A percentile compares a stretch with the other conserved stretches of the same genome.
phyloP scores from a whole-genome alignment of 2,329 filamentous ascomycete species.

The Curvularia verruculosa region DNA sequence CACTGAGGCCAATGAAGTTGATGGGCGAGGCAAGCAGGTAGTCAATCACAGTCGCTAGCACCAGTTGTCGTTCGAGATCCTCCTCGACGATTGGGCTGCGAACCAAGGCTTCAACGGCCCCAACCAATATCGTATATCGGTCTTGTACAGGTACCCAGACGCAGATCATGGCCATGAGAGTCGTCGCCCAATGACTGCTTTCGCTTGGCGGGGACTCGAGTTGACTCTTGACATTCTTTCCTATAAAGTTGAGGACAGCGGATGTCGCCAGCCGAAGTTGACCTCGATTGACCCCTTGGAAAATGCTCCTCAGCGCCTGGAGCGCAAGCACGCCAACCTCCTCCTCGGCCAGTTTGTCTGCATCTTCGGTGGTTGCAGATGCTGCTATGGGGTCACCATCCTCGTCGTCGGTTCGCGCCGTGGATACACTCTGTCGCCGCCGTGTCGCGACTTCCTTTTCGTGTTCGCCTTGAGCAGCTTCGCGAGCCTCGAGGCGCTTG shows the following conservation, averaged over 20 bases:
- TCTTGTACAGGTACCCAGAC: conserved; percentile 94
- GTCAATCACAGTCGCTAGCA: conserved; percentile 77
- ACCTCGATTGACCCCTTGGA: conserved; percentile 77
- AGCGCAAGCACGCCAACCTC: conserved; percentile 84
- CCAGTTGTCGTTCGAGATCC: conserved; percentile 73
- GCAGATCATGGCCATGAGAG: conserved; percentile 78
- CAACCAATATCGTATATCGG: conserved; percentile 86
- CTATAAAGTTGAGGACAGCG: conserved; percentile 76
- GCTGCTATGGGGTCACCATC: conserved; percentile 69
- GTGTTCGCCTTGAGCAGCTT: conserved; percentile 70
- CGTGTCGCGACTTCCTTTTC: conserved; percentile 68
- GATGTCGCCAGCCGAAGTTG: conserved; percentile 81
- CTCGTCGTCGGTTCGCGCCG: conserved; percentile 73
- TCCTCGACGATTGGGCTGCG: conserved; percentile 72
- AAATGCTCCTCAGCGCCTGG: conserved; percentile 85
- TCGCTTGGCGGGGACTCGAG: conserved; percentile 52
- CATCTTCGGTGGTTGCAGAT: conserved; percentile 82
- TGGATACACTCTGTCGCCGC: conserved; percentile 79
- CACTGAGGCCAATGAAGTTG: conserved; percentile 92
- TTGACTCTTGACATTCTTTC: conserved; percentile 37
- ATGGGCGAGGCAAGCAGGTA: conserved; percentile 84
- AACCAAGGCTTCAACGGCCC: conserved; percentile 77
- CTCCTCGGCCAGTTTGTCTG: conserved; percentile 87
- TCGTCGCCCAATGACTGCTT: conserved; percentile 76
- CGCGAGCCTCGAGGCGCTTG: conserved; percentile 68